Evolutionary conservation across 2,329 filamentous ascomycete genomes (phyloP), one percentile per base, ranked within the genome.

Genomic region (Colletotrichum sp.): DNA sequence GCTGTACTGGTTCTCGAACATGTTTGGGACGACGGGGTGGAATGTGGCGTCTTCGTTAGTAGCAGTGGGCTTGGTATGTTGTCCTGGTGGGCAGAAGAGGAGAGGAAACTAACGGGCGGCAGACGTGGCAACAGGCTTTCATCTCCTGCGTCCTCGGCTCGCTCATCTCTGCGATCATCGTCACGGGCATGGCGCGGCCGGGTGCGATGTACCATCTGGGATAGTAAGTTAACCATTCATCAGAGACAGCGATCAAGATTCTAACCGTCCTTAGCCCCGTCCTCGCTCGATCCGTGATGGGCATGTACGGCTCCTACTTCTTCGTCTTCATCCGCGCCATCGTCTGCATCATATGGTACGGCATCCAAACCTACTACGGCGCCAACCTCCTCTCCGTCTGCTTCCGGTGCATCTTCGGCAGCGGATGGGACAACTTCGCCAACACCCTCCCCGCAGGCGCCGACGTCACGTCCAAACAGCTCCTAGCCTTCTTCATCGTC

Each of bases 251-350:
- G 5, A 26, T 26, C 1, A 1, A n/a, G 13, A 8, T 6, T 5
- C 65, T 79, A n/a, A 78, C 55, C 1, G 4, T 4, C 5, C 21
- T 8, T 9, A 79, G 78, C 76, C 83, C 85, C 15, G 82, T 86
- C 13, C 82, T 85, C 32, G 83, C 82, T 63, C 81, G 85, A 16
- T 82, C 82, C 0, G 81, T 84, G 26, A 85, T 85, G 83, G 85
- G 85, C 18, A 85, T 85, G 79, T 87, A 84, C 80, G 85, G 85
- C n/a, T 82, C 84, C 3, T 85, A 85, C 75, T 85, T 86, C 74
- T 82, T 85, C 73, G 81, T 87, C 57, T 84, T 82, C 76, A 82
- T 82, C 66, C 80, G 82, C 9, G 81, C 81, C 10, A 78, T 82
- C 24, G 79, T 83, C 8, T 82, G 81, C 71, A 81, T 83, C 32